Conservation (phyloP, 345 rosid species). For the Hibiscus trionum region DNA sequence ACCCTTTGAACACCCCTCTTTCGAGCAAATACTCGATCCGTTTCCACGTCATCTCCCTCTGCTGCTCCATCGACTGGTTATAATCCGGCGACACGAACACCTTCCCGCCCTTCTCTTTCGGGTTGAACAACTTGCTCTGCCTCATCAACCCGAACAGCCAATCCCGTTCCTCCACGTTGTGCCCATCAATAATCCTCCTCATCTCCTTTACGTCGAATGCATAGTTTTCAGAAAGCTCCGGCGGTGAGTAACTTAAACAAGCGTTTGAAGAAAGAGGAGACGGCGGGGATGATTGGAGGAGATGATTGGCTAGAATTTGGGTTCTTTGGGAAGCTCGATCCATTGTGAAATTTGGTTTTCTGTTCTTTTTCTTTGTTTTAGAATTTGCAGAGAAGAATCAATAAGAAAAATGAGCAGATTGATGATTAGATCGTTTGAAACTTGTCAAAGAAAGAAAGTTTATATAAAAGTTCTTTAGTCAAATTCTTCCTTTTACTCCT, state of each 20-base stretch:
- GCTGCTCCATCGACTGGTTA: conserved; percentile 92
- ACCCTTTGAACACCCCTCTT: conserved; percentile 57
- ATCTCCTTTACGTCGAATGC: conserved; percentile 54
- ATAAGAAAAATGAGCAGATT: not conserved
- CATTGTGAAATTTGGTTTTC: conserved; percentile 7
- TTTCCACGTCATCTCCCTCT: conserved; percentile 73
- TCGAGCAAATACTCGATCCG: conserved; percentile 53
- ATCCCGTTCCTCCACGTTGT: conserved; percentile 69
- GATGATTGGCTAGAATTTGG: conserved; percentile 48
- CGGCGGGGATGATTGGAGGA: conserved; percentile 20
- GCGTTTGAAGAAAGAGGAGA: conserved; percentile 24
- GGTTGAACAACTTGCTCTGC: conserved; percentile 69
- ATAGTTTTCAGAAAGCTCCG: conserved; percentile 48
- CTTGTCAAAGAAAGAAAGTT: too few species aligned
- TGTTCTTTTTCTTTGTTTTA: too few species aligned
- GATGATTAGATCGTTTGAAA: not conserved
- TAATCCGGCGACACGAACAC: conserved; percentile 62
- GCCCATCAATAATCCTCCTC: conserved; percentile 63
- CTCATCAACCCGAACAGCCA: conserved; percentile 70
- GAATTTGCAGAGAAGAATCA: not conserved
- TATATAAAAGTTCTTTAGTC: too few species aligned
- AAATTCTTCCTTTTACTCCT: too few species aligned
- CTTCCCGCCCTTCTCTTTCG: conserved; percentile 53
- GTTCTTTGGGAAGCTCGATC: conserved; percentile 52
- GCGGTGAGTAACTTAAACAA: conserved; percentile 59